Evolutionary conservation across 768 basidiomycete genomes (phyloP).

Genomic region (Lyophyllum shimeji): DNA sequence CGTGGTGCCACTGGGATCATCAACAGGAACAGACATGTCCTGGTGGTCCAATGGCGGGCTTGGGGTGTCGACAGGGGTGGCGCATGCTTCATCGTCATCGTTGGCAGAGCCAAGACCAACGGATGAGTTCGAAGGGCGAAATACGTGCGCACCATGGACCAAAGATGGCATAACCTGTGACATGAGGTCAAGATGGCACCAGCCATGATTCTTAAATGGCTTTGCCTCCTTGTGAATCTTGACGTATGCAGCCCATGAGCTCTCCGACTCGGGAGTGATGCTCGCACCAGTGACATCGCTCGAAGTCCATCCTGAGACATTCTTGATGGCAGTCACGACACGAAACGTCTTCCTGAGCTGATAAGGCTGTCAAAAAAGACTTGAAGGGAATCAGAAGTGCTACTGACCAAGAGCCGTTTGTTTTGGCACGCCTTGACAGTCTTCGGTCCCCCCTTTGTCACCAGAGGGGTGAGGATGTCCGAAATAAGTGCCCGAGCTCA

Average conservation of each 20-base stretch:
- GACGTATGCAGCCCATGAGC: background rate
- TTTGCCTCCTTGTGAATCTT: background rate
- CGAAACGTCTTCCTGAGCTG: background rate
- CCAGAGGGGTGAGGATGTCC: background rate
- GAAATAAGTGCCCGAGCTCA: too few species aligned
- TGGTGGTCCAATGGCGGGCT: background rate
- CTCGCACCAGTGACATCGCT: background rate
- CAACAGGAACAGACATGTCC: background rate
- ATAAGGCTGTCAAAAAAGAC: background rate
- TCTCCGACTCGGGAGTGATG: background rate
- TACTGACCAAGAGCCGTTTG: background rate
- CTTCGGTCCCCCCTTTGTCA: background rate
- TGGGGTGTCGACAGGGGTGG: background rate
- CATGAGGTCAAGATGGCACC: conserved; percentile 1
- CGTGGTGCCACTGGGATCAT: background rate
- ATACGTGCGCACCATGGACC: background rate
- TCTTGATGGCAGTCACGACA: background rate
- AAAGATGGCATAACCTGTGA: background rate
- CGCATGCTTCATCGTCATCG: background rate
- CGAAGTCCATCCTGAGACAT: background rate
- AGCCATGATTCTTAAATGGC: background rate
- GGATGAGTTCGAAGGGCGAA: background rate
- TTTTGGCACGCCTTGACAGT: background rate
- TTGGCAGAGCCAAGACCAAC: background rate
- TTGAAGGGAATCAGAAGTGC: background rate